Base-by-base conservation (phyloP, 1,139 yeast species). In the Pichia sp. region DNA sequence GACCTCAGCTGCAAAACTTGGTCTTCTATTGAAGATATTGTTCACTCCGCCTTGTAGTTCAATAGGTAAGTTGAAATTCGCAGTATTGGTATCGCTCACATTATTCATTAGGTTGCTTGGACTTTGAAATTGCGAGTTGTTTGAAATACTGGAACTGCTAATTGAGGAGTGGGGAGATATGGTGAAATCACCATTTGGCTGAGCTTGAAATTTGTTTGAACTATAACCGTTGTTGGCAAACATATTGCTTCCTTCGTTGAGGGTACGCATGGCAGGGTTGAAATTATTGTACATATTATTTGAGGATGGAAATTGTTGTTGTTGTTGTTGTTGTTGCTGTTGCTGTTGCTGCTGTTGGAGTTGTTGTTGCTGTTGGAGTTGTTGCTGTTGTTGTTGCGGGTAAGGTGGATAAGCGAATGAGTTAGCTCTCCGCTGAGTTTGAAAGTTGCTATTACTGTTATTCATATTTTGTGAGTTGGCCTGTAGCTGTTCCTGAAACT, bases 41-140 rank as follows among this genome's bases (percentile, higher is more conserved):
- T 76, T 74, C 3, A 77, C 63, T 0, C 84, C 84, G 23, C 83
- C 82, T 55, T 75, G 82, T 30, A 77, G 61, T 47, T 77, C 83
- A 8, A 62, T 42, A 0, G 84, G 83, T 39, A 77, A 60, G 41
- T 61, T 65, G 55, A 76, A 75, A 39, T 44, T 42, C 3, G 43
- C 22, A 22, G 20, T 16, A 4, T 16, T 16, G 12, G 4, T 22
- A 20, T 19, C 26, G 21, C 36, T 29, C 14, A 25, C 27, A 25
- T 25, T 25, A 25, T 25, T 25, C 17, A 14, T 26, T 29, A 46
- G n/a, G n/a, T n/a, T n/a, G n/a, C n/a, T n/a, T n/a, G n/a, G n/a
- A n/a, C n/a, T n/a, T n/a, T n/a, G n/a, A n/a, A n/a, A n/a, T n/a
- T n/a, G n/a, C n/a, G n/a, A n/a, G n/a, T n/a, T n/a, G n/a, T n/a